Percentiles rank a stretch among this genome's conserved stretches.
Evolutionary conservation across 495 filamentous ascomycete species (phyloP).

Genomic region (Rhizodiscina lignyota): DNA sequence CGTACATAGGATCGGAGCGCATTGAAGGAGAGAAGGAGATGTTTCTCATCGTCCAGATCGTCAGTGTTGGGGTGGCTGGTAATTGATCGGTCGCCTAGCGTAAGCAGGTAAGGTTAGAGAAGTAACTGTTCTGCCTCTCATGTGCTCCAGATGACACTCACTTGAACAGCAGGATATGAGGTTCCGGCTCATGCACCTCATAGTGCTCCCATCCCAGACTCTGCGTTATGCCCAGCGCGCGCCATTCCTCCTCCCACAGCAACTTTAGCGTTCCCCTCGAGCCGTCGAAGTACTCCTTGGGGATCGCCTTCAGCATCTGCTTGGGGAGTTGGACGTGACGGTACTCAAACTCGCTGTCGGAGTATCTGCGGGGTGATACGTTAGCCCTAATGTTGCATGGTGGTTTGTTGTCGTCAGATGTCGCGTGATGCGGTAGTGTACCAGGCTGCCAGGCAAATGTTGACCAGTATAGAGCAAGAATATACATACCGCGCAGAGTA

Average conservation of each 20-base stretch:
- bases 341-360: constrained; percentile 79
- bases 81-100: constrained; percentile 67
- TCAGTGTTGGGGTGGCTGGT: constrained; percentile 54
- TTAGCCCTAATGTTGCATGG: no score
- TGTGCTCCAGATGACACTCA: no score
- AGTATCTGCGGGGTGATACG: constrained; percentile 44
- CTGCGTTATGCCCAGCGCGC: constrained; percentile 92
- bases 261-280: constrained; percentile 86
- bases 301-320: constrained; percentile 93
- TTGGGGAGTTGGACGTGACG: constrained; percentile 95
- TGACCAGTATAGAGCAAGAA: no score
- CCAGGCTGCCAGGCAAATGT: no score
- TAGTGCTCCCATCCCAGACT: constrained; percentile 99
- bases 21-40: no score
- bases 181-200: constrained; percentile 96
- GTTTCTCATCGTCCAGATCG: no score
- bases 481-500: constrained; percentile 84
- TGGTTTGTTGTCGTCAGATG: no score
- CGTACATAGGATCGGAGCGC: no score
- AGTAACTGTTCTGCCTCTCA: no score
- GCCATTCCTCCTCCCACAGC: constrained; percentile 97
- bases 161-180: constrained; percentile 97
- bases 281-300: constrained; percentile 85
- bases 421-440: neutral
- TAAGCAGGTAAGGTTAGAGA: no score